Evolutionary conservation across 2,329 filamentous ascomycete genomes (phyloP), one percentile per base, ranked within the genome.

Genomic region (Zymoseptoria passerinii): DNA sequence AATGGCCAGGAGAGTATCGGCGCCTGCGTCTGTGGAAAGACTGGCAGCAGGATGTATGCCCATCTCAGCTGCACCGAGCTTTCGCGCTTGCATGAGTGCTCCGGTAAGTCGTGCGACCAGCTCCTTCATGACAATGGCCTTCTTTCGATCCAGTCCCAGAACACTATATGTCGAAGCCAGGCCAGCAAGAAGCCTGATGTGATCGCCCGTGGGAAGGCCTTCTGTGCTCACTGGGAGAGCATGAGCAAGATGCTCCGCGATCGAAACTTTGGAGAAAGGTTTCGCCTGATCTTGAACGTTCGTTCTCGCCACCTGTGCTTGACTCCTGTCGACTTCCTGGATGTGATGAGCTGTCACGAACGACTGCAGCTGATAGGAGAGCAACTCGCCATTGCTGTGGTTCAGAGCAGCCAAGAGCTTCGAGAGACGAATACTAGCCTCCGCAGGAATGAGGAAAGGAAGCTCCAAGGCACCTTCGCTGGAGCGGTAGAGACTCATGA

Each of bases 41-140:
- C 90, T 92, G 8, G 92, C 90, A 18, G 92, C 92, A 48, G 94
- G 94, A 74, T 97, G 92, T 40, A 99, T 90, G 3, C 92, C 94
- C 68, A 94, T 89, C 70, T 97, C 94, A n/a, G 94, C 92, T 48
- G 94, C 94, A 29, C 92, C 92, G 52, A 92, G 82, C 52, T 95
- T 96, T 48, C 94, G 83, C 16, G 94, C 94, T 73, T 96, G 90
- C 4, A 96, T 87, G 8, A 99, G 80, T 2, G 89, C 91, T 35
- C 86, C 87, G 55, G 95, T 89, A 48, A 97, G 79, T 16, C 91
- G 85, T 3, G 86, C 87, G 8, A 99, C 81, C 53, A 97, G 80
- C 68, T 96, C 91, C 66, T 89, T 86, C 67, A 96, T 81, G 0
- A 96, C 84, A 75, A 97, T 88, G 4, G 89, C 91, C 73, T 95